Percentiles rank a stretch among this genome's conserved stretches.
These are phyloP conservation scores for Eimeria praecox DNA, from an alignment of 169 alveolate species.

Conservation along the genomic window DNA sequence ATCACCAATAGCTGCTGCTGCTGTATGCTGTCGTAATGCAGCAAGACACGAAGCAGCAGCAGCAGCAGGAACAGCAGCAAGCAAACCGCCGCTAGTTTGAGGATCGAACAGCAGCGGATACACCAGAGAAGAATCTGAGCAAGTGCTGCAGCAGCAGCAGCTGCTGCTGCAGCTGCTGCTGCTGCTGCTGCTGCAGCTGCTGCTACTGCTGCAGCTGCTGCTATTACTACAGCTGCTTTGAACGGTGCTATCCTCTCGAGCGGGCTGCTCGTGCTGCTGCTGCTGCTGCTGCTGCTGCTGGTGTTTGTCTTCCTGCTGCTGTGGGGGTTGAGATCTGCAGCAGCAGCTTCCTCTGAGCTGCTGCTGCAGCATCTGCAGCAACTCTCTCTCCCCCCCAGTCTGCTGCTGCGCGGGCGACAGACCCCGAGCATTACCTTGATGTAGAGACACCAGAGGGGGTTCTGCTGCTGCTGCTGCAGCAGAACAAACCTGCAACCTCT, in stretches of 20 bases:
- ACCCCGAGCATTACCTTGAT: slow-evolving; percentile 16
- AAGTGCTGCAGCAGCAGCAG: slow-evolving; percentile 27
- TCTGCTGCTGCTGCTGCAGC: not conserved
- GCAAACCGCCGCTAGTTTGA: slow-evolving; percentile 80
- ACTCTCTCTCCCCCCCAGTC: slow-evolving; percentile 1
- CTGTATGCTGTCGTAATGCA: slow-evolving; percentile 22
- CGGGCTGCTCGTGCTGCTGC: not conserved
- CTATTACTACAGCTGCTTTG: slow-evolving; percentile 13
- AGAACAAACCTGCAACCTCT: not conserved
- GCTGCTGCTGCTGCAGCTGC: not conserved
- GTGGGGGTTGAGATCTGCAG: not conserved
- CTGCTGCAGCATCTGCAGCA: slow-evolving; percentile 56
- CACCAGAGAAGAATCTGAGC: not conserved
- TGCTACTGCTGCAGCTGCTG: slow-evolving; percentile 14
- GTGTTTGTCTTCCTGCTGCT: not conserved
- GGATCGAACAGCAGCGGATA: slow-evolving; percentile 81
- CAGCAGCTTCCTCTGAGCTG: slow-evolving; percentile 38
- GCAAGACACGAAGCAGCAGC: slow-evolving; percentile 70
- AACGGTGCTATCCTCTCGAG: not conserved
- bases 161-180: slow-evolving; percentile 8
- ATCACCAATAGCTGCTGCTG: slow-evolving; percentile 42
- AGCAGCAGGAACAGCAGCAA: slow-evolving; percentile 25
- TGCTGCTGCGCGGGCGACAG: slow-evolving; percentile 31
- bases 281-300: not conserved
- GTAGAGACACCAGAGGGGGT: slow-evolving; percentile 43